These are phyloP conservation scores for Peronospora belbahrii DNA, from an alignment of 352 stramenopile species.

Conservation along the genomic window DNA sequence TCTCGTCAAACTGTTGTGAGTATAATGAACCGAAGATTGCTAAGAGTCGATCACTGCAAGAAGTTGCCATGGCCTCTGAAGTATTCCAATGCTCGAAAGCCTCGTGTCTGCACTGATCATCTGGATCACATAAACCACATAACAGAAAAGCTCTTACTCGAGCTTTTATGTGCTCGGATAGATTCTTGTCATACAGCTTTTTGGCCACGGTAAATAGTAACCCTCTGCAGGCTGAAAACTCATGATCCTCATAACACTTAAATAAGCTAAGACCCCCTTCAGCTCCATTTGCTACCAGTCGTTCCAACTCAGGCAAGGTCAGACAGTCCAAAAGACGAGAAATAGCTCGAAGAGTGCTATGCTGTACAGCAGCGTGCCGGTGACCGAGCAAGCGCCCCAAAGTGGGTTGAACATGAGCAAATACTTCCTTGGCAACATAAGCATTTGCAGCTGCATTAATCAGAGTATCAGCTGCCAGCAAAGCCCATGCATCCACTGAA, in stretches of 20 bases:
- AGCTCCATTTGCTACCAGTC: conserved; percentile 19
- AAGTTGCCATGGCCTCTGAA: conserved; percentile 21
- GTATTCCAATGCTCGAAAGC: conserved; percentile 43
- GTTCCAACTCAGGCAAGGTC: conserved; percentile 13
- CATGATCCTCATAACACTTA: conserved; percentile 27
- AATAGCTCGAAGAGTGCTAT: conserved; percentile 35
- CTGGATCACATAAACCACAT: conserved; percentile 39
- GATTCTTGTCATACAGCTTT: conserved; percentile 27
- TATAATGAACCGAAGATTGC: conserved; percentile 49
- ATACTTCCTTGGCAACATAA: conserved; percentile 30
- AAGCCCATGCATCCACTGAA: conserved; percentile 49
- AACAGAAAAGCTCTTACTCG: conserved; percentile 35
- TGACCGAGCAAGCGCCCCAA: conserved; percentile 48
- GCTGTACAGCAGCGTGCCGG: conserved; percentile 41
- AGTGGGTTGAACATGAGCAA: conserved; percentile 40
- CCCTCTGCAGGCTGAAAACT: conserved; percentile 28
- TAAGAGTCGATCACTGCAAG: conserved; percentile 38
- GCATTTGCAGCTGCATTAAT: conserved; percentile 36
- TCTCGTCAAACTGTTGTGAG: conserved; percentile 35
- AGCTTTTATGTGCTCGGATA: conserved; percentile 11
- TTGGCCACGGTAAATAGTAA: conserved; percentile 39
- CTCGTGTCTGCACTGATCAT: conserved; percentile 32
- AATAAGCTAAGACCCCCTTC: conserved; percentile 39
- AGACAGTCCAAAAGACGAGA: conserved; percentile 31
- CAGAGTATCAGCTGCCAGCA: conserved; percentile 40